phyloP scores from a whole-genome alignment of 176 grass and related monocot species.

The Musa schizocarpa region DNA sequence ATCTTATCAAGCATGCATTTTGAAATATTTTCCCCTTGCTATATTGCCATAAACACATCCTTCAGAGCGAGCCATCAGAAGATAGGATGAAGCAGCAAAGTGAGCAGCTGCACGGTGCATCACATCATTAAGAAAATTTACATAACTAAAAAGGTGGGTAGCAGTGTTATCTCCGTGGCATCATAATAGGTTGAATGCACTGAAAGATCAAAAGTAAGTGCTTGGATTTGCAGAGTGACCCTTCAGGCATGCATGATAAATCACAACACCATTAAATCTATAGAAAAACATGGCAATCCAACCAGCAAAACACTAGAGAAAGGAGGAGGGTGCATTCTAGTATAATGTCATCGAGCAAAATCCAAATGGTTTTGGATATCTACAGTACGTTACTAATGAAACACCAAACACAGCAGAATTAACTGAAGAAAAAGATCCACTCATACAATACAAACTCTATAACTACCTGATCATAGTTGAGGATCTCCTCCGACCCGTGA shows the following conservation, averaged over 20 bases:
- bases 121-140: too few species aligned
- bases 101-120: background rate
- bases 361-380: background rate
- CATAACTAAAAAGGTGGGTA: too few species aligned
- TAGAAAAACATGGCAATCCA: background rate
- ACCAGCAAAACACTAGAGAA: background rate
- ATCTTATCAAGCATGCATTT: background rate
- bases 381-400: too few species aligned
- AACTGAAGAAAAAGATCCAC: background rate
- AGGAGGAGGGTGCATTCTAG: background rate
- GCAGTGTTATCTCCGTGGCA: too few species aligned
- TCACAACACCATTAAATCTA: background rate
- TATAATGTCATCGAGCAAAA: background rate
- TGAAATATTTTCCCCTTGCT: background rate
- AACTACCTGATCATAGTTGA: conserved; percentile 18
- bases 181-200: background rate
- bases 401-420: too few species aligned
- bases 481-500: conserved; percentile 14
- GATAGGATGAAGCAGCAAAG: background rate
- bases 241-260: background rate
- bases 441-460: background rate
- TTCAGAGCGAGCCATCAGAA: background rate
- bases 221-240: background rate
- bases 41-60: background rate
- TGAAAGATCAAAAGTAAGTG: background rate